These are phyloP conservation scores for Microbotryomycetes sp. DNA, from an alignment of 1,284 basidiomycete genomes.

Conservation along the genomic window DNA sequence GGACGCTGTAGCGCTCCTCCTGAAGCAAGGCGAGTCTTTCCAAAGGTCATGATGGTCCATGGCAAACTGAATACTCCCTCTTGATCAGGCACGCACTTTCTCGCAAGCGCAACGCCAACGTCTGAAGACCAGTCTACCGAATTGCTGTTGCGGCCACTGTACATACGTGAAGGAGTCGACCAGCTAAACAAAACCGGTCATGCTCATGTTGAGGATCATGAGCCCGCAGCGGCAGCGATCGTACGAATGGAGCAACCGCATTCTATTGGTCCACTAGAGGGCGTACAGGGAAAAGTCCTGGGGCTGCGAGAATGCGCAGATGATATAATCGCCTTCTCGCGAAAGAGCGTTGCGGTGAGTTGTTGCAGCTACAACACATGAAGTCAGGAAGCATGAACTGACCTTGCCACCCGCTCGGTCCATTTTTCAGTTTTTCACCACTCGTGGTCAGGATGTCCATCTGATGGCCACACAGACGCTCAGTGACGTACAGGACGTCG, in stretches of 20 bases:
- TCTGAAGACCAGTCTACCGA: background rate
- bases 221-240: background rate
- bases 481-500: too few relatives aligned
- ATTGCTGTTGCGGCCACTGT: background rate
- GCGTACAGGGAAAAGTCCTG: background rate
- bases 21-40: constrained; percentile 2
- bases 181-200: too few relatives aligned
- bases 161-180: background rate
- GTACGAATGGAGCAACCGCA: background rate
- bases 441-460: too few relatives aligned
- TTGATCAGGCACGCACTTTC: background rate
- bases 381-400: too few relatives aligned
- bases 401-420: too few relatives aligned
- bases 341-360: background rate
- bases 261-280: constrained; percentile 4
- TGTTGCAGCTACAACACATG: too few relatives aligned
- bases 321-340: constrained; percentile 5
- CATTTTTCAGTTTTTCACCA: too few relatives aligned
- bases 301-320: constrained; percentile 7
- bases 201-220: too few relatives aligned
- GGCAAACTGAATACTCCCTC: background rate
- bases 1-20: background rate
- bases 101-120: background rate
- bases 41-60: background rate
- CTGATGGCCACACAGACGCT: too few relatives aligned